phyloP scores from a whole-genome alignment of 2,329 filamentous ascomycete species.

The Capronia epimyces region DNA sequence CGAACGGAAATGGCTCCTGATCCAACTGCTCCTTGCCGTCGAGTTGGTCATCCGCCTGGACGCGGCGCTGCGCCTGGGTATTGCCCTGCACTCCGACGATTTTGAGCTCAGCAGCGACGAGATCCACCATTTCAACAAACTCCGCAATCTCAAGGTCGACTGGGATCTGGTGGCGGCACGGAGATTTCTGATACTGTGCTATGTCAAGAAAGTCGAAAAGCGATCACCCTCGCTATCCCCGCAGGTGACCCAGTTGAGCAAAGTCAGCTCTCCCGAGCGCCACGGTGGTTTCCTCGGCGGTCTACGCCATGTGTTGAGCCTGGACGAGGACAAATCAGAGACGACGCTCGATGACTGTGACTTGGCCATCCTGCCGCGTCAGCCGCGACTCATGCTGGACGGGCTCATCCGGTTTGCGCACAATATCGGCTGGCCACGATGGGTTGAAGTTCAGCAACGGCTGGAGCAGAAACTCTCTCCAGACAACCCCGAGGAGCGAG shows the following conservation, averaged over 20 bases:
- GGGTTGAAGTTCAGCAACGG: conserved; percentile 23
- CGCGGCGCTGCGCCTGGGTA: conserved; percentile 40
- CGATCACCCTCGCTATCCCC: neutral
- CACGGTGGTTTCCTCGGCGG: conserved; percentile 13
- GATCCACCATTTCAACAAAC: conserved; percentile 42
- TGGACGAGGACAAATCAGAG: conserved; percentile 1
- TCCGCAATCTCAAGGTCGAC: conserved; percentile 49
- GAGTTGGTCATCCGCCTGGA: conserved; percentile 53
- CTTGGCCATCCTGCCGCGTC: conserved; percentile 21
- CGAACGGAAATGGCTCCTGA: conserved; percentile 48
- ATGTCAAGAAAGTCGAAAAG: conserved; percentile 19
- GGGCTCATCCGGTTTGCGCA: conserved; percentile 30
- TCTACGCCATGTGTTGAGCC: conserved; percentile 9
- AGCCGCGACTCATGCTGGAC: conserved; percentile 26
- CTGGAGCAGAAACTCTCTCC: conserved; percentile 26
- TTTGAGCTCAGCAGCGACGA: conserved; percentile 41
- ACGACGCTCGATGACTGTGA: conserved; percentile 17
- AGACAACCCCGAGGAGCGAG: conserved; percentile 16
- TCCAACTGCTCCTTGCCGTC: conserved; percentile 51
- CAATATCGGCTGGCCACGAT: conserved; percentile 29
- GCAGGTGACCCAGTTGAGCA: neutral
- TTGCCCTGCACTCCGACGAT: conserved; percentile 38
- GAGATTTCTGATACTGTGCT: conserved; percentile 43
- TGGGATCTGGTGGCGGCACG: conserved; percentile 53
- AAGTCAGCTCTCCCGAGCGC: conserved; percentile 8